A percentile compares a stretch with the other conserved stretches of the same genome.
These are phyloP conservation scores for Picea sitchensis DNA, from an alignment of 75 land plant species.

Conservation along the genomic window DNA sequence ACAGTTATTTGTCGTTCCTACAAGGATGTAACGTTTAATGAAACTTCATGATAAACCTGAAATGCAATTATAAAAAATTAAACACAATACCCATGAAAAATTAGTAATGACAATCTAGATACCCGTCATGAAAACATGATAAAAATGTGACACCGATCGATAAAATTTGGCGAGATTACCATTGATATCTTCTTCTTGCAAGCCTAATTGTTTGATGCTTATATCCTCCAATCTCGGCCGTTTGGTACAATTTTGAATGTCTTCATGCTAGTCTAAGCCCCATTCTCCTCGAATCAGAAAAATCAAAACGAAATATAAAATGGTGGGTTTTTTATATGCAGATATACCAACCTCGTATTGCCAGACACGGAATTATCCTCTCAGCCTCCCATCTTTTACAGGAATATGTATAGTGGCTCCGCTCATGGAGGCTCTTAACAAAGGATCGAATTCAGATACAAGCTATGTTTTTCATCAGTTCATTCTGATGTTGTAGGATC, in stretches of 20 bases:
- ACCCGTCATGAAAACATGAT: not conserved
- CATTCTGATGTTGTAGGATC: not conserved
- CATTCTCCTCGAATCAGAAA: no score
- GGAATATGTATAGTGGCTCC: not conserved
- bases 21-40: not conserved
- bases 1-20: no score
- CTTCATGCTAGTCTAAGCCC: no score
- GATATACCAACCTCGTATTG: no score
- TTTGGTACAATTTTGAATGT: not conserved
- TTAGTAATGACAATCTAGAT: not conserved
- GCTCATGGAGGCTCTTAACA: not conserved
- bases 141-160: not conserved
- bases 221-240: not conserved
- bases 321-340: no score
- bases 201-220: no score
- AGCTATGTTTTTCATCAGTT: not conserved
- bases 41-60: not conserved
- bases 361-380: not conserved
- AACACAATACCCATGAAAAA: not conserved
- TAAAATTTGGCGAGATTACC: not conserved
- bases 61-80: not conserved
- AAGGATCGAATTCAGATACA: constrained; percentile 2
- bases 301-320: no score
- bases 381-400: not conserved
- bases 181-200: not conserved